Evolutionary conservation across 2,329 filamentous ascomycete species (phyloP), one percentile per base, ranked within the genome.

Genomic region (Pleoardoris graminearum): DNA sequence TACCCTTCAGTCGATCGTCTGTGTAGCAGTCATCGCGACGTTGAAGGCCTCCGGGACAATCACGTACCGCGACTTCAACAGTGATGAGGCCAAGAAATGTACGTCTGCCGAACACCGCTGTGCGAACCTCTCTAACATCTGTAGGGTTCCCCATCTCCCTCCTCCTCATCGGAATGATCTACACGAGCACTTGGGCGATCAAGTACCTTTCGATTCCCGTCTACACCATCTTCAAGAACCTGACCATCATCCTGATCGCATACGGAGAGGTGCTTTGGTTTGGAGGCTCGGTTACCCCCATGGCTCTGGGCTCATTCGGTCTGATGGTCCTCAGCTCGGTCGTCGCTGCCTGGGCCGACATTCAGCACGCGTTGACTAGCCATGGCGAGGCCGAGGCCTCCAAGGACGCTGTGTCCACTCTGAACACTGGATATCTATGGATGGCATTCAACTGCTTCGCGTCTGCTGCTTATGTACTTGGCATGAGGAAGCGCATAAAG

Each of bases 151-250:
- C 94, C 43, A 91, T 99, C 68, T 96, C 94, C 52, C 80, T 97
- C 50, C 89, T 97, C 57, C 86, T 99, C 60, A 94, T 97, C 70
- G 92, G 91, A 72, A 99, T 97, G 94, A 97, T 99, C 76, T 99
- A 97, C 78, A 97, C 94, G 50, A 87, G 91, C 68, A 94, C 90
- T 68, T 97, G 97, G 80, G 91, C 94, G 17, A 85, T 99, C 39
- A 91, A 97, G 77, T 97, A 87, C 77, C 88, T 99, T 56, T 97
- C 92, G 27, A 96, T 99, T 50, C 94, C 94, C 21, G 94, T 99
- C 22, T 99, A 99, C 79, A 99, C 94, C 50, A 99, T 99, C 74
- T 99, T 99, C 84, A 99, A 99, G 84, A 99, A 99, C 79, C 77
- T 99, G 80, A 97, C 94, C 56, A 99, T 96, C 75, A 97, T 99